A percentile compares a stretch with the other conserved stretches of the same genome.
These are phyloP conservation scores for Rutidosis leptorrhynchoides DNA, from an alignment of 129 eudicot genomes.

Conservation along the genomic window DNA sequence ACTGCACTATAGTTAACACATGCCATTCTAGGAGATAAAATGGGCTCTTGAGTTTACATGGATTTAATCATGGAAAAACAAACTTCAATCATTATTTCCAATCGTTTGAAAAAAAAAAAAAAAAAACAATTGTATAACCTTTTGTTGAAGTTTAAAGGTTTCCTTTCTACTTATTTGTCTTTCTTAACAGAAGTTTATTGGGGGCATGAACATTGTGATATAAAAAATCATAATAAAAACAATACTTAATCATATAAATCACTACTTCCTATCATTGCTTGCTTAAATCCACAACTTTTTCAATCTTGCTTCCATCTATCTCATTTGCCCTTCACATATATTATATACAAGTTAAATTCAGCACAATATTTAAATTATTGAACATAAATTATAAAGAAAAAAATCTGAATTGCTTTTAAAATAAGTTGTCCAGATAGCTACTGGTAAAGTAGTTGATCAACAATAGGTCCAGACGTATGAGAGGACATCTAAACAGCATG, in stretches of 20 bases:
- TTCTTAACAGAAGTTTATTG: background rate
- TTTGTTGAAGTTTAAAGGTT: too few species aligned
- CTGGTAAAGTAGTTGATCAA: constrained; percentile 1
- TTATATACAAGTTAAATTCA: background rate
- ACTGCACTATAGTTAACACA: background rate
- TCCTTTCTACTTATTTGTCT: background rate
- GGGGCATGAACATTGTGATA: background rate
- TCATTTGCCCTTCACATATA: background rate
- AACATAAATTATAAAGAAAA: constrained; percentile 8
- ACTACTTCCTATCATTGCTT: background rate
- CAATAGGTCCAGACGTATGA: background rate
- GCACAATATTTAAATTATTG: background rate
- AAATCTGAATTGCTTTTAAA: background rate
- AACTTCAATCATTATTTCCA: background rate
- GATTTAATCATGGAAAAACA: background rate
- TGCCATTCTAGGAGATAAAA: background rate
- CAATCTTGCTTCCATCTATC: background rate
- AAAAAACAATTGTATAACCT: too few species aligned
- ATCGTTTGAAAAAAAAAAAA: background rate
- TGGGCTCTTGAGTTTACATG: background rate
- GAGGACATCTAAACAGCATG: background rate
- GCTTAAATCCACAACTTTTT: background rate
- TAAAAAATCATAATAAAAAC: too few species aligned
- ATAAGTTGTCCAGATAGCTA: background rate
- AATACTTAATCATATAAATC: background rate